These are phyloP conservation scores for Carallia brachiata DNA, from an alignment of 345 rosid species.

Conservation along the genomic window DNA sequence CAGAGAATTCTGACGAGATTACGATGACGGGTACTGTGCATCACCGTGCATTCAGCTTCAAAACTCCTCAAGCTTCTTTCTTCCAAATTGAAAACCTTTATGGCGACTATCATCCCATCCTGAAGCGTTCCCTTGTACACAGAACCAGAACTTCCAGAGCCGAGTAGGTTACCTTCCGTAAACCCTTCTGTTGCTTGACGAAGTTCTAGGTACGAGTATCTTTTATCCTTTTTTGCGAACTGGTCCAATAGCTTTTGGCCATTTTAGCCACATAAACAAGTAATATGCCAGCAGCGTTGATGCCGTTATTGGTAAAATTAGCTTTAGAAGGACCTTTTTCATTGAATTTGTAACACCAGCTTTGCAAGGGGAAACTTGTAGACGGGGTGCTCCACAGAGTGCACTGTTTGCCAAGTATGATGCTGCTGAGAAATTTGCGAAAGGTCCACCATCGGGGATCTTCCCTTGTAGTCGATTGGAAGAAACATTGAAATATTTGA, in stretches of 20 bases:
- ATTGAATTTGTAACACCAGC: too few relatives aligned
- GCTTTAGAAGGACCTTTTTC: too few relatives aligned
- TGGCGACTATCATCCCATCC: background rate
- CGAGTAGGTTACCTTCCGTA: background rate
- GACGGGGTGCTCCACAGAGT: too few relatives aligned
- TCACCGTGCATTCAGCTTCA: constrained; percentile 1
- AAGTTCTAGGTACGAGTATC: background rate
- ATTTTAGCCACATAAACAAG: background rate
- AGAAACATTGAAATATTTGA: background rate
- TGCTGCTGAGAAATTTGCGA: too few relatives aligned
- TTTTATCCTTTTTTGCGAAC: background rate
- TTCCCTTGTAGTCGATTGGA: background rate
- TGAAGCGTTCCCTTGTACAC: background rate
- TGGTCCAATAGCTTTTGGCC: background rate
- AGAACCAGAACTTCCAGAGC: background rate
- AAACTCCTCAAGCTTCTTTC: constrained; percentile 8
- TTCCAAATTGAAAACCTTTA: constrained; percentile 6
- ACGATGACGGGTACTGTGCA: background rate
- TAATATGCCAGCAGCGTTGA: too few relatives aligned
- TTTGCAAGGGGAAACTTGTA: too few relatives aligned
- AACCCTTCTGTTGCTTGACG: background rate
- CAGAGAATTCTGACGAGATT: constrained; percentile 12
- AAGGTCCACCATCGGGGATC: background rate
- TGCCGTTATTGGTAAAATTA: too few relatives aligned
- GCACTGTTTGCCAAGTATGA: too few relatives aligned